Conservation (phyloP, 1,284 basidiomycete genomes). For the Melampsora americana region DNA sequence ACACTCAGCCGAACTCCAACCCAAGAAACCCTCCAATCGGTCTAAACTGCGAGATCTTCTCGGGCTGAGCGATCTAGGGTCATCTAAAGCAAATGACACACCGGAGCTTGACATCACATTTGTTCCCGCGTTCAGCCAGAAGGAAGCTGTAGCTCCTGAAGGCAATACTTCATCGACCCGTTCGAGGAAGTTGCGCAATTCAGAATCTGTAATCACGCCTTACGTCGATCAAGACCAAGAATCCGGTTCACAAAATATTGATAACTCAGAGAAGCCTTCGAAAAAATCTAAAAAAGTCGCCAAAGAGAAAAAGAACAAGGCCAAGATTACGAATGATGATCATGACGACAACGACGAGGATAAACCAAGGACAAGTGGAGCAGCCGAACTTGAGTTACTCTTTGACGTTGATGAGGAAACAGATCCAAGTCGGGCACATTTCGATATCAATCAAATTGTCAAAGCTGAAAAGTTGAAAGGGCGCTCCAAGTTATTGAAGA, state of each 20-base stretch:
- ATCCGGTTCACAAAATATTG: conserved; percentile 58
- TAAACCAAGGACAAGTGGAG: conserved; percentile 17
- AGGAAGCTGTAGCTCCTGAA: conserved; percentile 51
- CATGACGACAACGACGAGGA: conserved; percentile 45
- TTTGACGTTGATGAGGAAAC: conserved; percentile 48
- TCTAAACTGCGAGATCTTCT: conserved; percentile 4
- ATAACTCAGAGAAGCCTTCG: conserved; percentile 55
- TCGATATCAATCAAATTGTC: conserved; percentile 84
- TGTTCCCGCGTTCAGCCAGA: conserved; percentile 68
- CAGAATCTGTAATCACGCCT: background rate
- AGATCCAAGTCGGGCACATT: conserved; percentile 61
- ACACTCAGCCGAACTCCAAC: conserved; percentile 11
- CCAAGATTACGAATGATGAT: background rate
- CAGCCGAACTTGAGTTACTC: conserved; percentile 46
- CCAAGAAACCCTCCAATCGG: conserved; percentile 30
- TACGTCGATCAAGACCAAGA: background rate
- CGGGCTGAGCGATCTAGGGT: conserved; percentile 1
- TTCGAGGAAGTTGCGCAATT: background rate
- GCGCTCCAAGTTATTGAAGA: conserved; percentile 59
- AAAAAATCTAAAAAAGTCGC: conserved; percentile 23
- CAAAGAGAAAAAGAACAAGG: conserved; percentile 42
- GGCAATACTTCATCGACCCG: background rate
- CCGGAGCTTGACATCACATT: conserved; percentile 85
- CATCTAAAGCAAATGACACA: conserved; percentile 34
- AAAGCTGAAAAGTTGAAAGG: conserved; percentile 68